These are phyloP conservation scores for Colletotrichum godetiae DNA, from an alignment of 2,329 filamentous ascomycete genomes.

Conservation along the genomic window DNA sequence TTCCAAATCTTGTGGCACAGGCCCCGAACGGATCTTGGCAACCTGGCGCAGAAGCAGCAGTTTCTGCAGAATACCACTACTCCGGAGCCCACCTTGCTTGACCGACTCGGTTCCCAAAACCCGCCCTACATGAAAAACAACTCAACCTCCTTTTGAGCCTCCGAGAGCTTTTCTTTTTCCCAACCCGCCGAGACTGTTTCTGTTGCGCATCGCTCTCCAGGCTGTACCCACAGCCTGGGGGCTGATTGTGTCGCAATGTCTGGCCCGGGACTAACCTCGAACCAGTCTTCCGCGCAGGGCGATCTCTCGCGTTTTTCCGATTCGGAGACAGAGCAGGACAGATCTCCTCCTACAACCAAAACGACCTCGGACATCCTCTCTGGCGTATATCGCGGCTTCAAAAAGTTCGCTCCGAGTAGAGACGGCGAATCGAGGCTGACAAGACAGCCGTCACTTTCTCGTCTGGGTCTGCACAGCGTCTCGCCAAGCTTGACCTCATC, in stretches of 20 bases:
- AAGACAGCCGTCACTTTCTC: conserved; percentile 55
- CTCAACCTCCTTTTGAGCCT: background rate
- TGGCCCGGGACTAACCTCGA: conserved; percentile 47
- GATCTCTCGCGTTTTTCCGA: conserved; percentile 56
- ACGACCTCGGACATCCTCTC: conserved; percentile 61
- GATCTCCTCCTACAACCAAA: conserved; percentile 39
- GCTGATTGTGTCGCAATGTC: conserved; percentile 31
- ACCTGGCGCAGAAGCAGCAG: background rate
- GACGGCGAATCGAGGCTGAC: conserved; percentile 57
- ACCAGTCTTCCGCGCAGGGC: conserved; percentile 41
- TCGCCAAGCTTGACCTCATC: conserved; percentile 41
- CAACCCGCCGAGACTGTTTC: background rate
- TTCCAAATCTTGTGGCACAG: background rate
- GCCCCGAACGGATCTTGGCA: background rate
- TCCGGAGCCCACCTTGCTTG: background rate
- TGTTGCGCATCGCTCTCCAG: conserved; percentile 1
- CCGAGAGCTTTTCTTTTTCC: background rate
- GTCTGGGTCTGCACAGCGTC: conserved; percentile 49
- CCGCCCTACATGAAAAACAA: conserved; percentile 25
- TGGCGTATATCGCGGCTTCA: conserved; percentile 63
- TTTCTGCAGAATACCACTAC: background rate
- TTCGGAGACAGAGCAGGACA: conserved; percentile 54
- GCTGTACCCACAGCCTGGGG: conserved; percentile 22
- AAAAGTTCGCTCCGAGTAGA: conserved; percentile 56
- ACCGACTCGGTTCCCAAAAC: background rate